Evolutionary conservation across 2,329 filamentous ascomycete genomes (phyloP), one percentile per base, ranked within the genome.

Genomic region (Cryphonectria naterciae): DNA sequence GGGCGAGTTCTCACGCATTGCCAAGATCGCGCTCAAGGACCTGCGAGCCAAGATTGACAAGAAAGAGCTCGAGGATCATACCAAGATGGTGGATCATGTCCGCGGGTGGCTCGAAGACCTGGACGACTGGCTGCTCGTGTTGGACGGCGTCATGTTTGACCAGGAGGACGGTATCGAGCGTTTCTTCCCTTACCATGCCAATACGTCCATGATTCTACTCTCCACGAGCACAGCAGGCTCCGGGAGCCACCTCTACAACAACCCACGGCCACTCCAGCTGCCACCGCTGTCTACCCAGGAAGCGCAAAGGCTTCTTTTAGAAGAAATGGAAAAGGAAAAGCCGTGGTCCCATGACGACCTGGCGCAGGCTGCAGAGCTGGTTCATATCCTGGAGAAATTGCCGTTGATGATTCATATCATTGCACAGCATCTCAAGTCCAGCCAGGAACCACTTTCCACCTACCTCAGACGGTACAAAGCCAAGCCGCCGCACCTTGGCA

Each of bases 401-500:
- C 91, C 91, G 0, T 81, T 92, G 8, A 91, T 91, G 73, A 90
- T 93, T 28, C 89, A 92, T 74, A 87, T 90, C 0, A 87, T 90
- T 1, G 89, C 89, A 0, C 86, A 88, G 73, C 85, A 89, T 46
- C 80, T 92, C 19, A 89, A 87, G 69, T 85, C 86, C 2, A 89
- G 88, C 0, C 82, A 84, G 25, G 90, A 91, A 73, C 88, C 89
- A 0, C 81, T 92, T 3, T 85, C 87, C 0, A 88, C 84, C 73
- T 92, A 90, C 72, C 80, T 89, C n/a, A 83, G 84, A 72, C 85
- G 85, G 1, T 90, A 88, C 70, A 81, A 85, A 54, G 86, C 83
- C 1, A 85, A 87, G 60, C 85, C 87, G 7, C 87, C 86, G 72
- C 84, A 89, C 0, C 15, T 56, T 28, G 85, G 84, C 3, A 82